phyloP scores from a whole-genome alignment of 352 stramenopile species.

The Globisporangium mamillatum region DNA sequence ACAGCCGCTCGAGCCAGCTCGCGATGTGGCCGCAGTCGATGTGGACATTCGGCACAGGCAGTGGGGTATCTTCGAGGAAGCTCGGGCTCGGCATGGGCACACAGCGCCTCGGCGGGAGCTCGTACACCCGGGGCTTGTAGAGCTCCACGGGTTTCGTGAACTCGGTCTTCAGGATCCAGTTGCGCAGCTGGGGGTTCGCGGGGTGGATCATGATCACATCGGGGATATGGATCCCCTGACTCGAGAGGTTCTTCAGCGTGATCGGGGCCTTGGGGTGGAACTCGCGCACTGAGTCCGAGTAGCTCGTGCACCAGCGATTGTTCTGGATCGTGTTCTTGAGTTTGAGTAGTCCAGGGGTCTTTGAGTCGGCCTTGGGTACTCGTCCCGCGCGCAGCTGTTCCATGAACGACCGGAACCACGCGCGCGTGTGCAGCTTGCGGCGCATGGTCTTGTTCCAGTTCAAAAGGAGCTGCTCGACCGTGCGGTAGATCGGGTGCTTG shows the following conservation, averaged over 20 bases:
- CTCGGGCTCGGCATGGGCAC: slow-evolving; percentile 83
- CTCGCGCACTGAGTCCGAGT: slow-evolving; percentile 52
- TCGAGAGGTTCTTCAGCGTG: slow-evolving; percentile 70
- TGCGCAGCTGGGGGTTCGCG: slow-evolving; percentile 38
- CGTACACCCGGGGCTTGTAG: slow-evolving; percentile 83
- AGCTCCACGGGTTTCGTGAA: slow-evolving; percentile 62
- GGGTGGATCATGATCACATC: slow-evolving; percentile 70
- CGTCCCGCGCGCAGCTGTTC: slow-evolving; percentile 75
- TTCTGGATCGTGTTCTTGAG: slow-evolving; percentile 85
- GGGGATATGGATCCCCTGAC: slow-evolving; percentile 23
- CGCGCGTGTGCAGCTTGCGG: slow-evolving; percentile 76
- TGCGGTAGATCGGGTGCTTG: slow-evolving; percentile 90
- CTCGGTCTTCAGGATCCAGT: slow-evolving; percentile 73
- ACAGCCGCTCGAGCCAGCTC: slow-evolving; percentile 69
- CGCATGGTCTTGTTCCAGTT: slow-evolving; percentile 89
- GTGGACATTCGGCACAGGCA: slow-evolving; percentile 66
- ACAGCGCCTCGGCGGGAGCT: slow-evolving; percentile 73
- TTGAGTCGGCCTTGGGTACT: slow-evolving; percentile 41
- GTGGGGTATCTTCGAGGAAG: slow-evolving; percentile 69
- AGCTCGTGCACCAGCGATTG: slow-evolving; percentile 57
- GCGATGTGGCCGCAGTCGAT: slow-evolving; percentile 60
- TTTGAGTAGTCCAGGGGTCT: slow-evolving; percentile 63
- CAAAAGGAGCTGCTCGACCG: slow-evolving; percentile 40
- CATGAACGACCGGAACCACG: slow-evolving; percentile 90
- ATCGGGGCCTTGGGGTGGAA: slow-evolving; percentile 76